Base-by-base conservation (phyloP, 148 eudicot genomes). In the Hydrangea macrophylla region DNA sequence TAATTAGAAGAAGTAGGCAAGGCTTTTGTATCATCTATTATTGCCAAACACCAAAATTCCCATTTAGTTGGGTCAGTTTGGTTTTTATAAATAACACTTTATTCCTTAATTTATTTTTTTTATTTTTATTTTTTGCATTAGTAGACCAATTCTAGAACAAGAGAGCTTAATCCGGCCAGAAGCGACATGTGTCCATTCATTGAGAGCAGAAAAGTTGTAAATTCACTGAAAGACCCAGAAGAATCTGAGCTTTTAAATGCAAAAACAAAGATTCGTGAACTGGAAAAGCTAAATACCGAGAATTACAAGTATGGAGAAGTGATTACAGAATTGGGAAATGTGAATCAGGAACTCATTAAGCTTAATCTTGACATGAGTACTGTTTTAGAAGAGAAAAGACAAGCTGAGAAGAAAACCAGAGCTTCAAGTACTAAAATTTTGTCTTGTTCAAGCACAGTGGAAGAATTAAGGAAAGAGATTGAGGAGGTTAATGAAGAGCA, bases 401-500 rank as follows among this genome's bases (percentile, higher is more conserved):
- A 62, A 32, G n/a, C n/a, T n/a, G n/a, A n/a, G n/a, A n/a, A n/a
- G n/a, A n/a, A n/a, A n/a, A n/a, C n/a, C n/a, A n/a, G 96, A 45
- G 77, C 79, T 39, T 79, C 83, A 5, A 42, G 40, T 51, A 68
- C 73, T 3, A 89, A 72, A 73, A 70, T 70, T 27, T 5, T 10
- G 71, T 72, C 85, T 11, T 59, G 68, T 54, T 33, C 55, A 60
- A 71, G 61, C 54, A 62, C 69, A 23, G 79, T 74, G 36, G 80
- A 83, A 37, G 62, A 70, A 31, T 60, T 85, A 0, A 79, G 70
- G 44, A 79, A 58, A 51, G 88, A 92, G 79, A 76, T 87, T 44
- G 90, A 82, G 37, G 90, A 87, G 48, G 74, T 72, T 23, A 82
- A 79, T 50, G 96, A 92, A 73, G 90, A 87, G 72, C 85, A 78